A percentile compares a stretch with the other conserved stretches of the same genome.
These are phyloP conservation scores for Brassica hybrid DNA, from an alignment of 441 rosid genomes.

Conservation along the genomic window DNA sequence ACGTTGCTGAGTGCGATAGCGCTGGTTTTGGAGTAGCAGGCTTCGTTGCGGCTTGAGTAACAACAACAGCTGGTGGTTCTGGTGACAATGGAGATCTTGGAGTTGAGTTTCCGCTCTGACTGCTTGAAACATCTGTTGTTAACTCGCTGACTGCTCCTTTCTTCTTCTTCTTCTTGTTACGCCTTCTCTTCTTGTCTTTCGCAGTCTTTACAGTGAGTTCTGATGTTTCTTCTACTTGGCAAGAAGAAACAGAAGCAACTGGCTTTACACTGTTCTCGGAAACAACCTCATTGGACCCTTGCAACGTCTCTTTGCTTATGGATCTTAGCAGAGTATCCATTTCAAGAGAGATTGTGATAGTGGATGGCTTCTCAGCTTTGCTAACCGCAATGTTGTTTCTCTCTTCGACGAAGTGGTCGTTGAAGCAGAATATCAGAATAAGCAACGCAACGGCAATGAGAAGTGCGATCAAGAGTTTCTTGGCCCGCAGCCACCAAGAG, in stretches of 20 bases:
- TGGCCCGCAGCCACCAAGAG: slow-evolving; percentile 53
- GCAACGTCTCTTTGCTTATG: slow-evolving; percentile 46
- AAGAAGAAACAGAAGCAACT: slow-evolving; percentile 18
- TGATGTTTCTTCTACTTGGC: slow-evolving; percentile 20
- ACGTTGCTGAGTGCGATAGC: slow-evolving; percentile 57
- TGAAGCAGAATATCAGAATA: slow-evolving; percentile 56
- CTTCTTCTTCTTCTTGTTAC: slow-evolving; percentile 83
- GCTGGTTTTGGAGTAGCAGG: slow-evolving; percentile 39
- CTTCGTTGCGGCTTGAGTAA: slow-evolving; percentile 20
- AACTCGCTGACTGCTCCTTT: slow-evolving; percentile 31
- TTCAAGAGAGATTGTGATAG: slow-evolving; percentile 47
- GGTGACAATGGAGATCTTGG: slow-evolving; percentile 89
- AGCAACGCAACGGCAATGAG: slow-evolving; percentile 55
- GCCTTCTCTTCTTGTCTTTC: slow-evolving; percentile 73
- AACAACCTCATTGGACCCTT: slow-evolving; percentile 31
- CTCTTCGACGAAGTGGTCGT: slow-evolving; percentile 42
- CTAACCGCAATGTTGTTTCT: slow-evolving; percentile 11
- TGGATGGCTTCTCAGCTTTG: slow-evolving; percentile 48
- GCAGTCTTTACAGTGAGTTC: slow-evolving; percentile 61
- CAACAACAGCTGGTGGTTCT: slow-evolving; percentile 34
- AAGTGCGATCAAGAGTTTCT: slow-evolving; percentile 55
- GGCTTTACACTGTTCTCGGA: slow-evolving; percentile 40
- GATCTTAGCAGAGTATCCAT: slow-evolving; percentile 52
- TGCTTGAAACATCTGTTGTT: slow-evolving; percentile 74
- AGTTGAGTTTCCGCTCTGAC: slow-evolving; percentile 93